Evolutionary conservation across 2,329 filamentous ascomycete species (phyloP).

Genomic region (Botrytis deweyae): DNA sequence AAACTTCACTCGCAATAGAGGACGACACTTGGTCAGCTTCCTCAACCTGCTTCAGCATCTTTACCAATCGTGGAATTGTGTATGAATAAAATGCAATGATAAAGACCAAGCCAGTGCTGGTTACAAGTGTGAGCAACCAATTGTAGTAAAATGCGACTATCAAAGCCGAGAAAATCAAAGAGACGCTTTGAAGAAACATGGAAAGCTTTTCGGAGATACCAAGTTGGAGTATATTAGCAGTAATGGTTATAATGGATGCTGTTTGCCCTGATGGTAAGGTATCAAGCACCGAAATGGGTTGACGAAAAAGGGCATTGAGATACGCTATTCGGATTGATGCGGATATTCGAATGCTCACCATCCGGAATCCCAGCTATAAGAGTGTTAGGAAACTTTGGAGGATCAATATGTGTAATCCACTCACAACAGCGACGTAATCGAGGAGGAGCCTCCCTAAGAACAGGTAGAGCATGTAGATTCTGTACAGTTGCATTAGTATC

Average conservation of each 20-base stretch:
- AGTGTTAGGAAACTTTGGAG: background rate
- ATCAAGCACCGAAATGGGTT: slow-evolving; percentile 67
- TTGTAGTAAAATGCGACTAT: slow-evolving; percentile 55
- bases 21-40: slow-evolving; percentile 56
- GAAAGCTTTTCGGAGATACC: slow-evolving; percentile 63
- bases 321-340: slow-evolving; percentile 62
- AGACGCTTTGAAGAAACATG: slow-evolving; percentile 54
- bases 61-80: slow-evolving; percentile 56
- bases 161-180: slow-evolving; percentile 54
- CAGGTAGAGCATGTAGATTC: slow-evolving; percentile 57
- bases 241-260: slow-evolving; percentile 63
- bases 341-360: slow-evolving; percentile 60
- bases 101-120: slow-evolving; percentile 54
- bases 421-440: slow-evolving; percentile 55
- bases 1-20: slow-evolving; percentile 60
- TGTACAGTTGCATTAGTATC: slow-evolving; percentile 39
- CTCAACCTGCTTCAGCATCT: slow-evolving; percentile 47
- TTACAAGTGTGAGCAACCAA: slow-evolving; percentile 60
- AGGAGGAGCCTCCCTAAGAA: slow-evolving; percentile 55
- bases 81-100: slow-evolving; percentile 51
- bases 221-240: slow-evolving; percentile 59
- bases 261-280: slow-evolving; percentile 62
- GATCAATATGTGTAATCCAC: slow-evolving; percentile 9
- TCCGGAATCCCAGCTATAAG: slow-evolving; percentile 48
- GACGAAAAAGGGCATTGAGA: slow-evolving; percentile 60